Evolutionary conservation across 495 filamentous ascomycete genomes (phyloP).

Genomic region (Penicillium fimorum): DNA sequence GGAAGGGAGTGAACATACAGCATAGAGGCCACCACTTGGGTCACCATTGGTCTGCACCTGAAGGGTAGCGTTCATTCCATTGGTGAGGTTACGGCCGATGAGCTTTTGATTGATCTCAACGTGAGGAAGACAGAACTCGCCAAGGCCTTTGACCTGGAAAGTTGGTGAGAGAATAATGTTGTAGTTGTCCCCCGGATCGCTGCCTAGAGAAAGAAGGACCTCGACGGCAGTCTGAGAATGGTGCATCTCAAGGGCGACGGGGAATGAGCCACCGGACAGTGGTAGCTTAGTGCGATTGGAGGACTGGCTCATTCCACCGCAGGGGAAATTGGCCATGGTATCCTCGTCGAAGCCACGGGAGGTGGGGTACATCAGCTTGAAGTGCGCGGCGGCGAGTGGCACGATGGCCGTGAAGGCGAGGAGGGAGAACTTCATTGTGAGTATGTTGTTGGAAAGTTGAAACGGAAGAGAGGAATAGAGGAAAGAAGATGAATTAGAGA

Average conservation of each 20-base stretch:
- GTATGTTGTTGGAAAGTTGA: neutral
- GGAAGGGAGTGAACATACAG: conserved; percentile 35
- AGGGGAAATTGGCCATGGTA: conserved; percentile 52
- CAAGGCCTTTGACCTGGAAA: conserved; percentile 51
- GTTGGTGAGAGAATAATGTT: conserved; percentile 52
- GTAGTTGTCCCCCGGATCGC: conserved; percentile 51
- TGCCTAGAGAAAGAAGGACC: conserved; percentile 56
- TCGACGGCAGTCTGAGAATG: conserved; percentile 55
- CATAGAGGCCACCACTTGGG: conserved; percentile 53
- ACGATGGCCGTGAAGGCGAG: conserved; percentile 33
- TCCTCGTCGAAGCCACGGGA: conserved; percentile 55
- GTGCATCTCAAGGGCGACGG: conserved; percentile 53
- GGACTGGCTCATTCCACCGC: conserved; percentile 53
- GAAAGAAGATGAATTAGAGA: neutral
- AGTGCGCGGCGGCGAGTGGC: conserved; percentile 55
- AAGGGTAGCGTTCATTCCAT: conserved; percentile 60
- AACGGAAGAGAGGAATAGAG: neutral
- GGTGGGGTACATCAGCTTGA: conserved; percentile 56
- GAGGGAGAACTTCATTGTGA: conserved; percentile 28
- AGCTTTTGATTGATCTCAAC: conserved; percentile 41
- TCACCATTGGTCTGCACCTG: conserved; percentile 59
- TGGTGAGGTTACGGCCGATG: conserved; percentile 31
- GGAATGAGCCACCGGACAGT: conserved; percentile 46
- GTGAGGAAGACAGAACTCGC: conserved; percentile 55
- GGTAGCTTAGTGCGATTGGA: conserved; percentile 52